These are phyloP conservation scores for Penicillium sp. DNA, from an alignment of 2,329 filamentous ascomycete genomes.

Conservation along the genomic window DNA sequence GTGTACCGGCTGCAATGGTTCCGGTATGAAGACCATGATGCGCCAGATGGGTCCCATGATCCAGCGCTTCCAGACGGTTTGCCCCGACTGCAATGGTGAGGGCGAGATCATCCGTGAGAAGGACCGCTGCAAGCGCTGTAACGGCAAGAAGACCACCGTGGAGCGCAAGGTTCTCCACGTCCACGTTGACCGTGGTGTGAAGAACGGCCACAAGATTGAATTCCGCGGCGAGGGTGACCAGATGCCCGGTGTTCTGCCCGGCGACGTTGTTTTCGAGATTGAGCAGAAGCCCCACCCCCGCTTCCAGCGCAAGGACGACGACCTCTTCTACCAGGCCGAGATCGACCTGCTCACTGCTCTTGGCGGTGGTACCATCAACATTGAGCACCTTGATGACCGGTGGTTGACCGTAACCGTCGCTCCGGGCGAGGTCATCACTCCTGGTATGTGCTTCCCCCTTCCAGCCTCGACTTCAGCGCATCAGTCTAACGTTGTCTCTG, in stretches of 20 bases:
- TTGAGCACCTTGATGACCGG: constrained; percentile 94
- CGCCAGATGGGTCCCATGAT: constrained; percentile 99
- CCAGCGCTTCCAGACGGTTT: constrained; percentile 98
- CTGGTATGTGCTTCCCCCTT: constrained; percentile 59
- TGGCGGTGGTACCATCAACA: constrained; percentile 78
- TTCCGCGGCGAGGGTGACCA: constrained; percentile 97
- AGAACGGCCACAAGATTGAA: constrained; percentile 88
- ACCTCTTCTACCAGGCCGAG: constrained; percentile 87
- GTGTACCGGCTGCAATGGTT: constrained; percentile 81
- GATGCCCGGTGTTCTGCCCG: constrained; percentile 80
- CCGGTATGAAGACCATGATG: constrained; percentile 99
- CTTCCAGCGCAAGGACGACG: constrained; percentile 92
- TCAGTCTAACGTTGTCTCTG: too few species aligned
- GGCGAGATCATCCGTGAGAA: constrained; percentile 94
- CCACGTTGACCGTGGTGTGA: constrained; percentile 89
- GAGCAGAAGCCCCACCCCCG: constrained; percentile 94
- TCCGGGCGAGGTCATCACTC: constrained; percentile 87
- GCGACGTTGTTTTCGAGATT: constrained; percentile 96
- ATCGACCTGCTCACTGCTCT: constrained; percentile 93
- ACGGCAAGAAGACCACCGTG: constrained; percentile 93
- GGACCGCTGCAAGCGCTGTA: constrained; percentile 93
- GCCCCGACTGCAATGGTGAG: constrained; percentile 94
- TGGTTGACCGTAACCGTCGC: constrained; percentile 91
- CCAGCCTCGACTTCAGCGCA: too few species aligned
- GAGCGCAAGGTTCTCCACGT: constrained; percentile 98